phyloP scores from a whole-genome alignment of 768 basidiomycete species.

The Tricholoma sp. region DNA sequence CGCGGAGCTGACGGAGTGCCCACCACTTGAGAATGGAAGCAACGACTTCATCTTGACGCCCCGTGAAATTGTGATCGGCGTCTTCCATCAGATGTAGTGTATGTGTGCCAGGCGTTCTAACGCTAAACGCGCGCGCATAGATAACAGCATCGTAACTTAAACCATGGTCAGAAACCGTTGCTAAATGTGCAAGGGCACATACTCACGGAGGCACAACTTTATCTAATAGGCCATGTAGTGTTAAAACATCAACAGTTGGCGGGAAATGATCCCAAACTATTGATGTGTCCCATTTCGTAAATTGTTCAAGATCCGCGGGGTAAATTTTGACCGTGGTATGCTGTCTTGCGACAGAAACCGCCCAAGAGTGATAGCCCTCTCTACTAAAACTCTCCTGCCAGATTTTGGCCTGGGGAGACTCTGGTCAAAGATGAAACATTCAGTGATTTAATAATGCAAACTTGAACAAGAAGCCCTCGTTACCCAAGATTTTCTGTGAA shows the following conservation, averaged over 20 bases:
- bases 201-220: constrained; percentile 65
- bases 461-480: constrained; percentile 9
- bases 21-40: constrained; percentile 68
- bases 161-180: background rate
- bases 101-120: constrained; percentile 61
- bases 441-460: constrained; percentile 3
- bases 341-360: constrained; percentile 62
- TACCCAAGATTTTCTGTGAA: constrained; percentile 41
- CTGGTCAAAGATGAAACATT: constrained; percentile 19
- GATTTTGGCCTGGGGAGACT: constrained; percentile 22
- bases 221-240: constrained; percentile 72
- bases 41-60: constrained; percentile 63
- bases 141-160: constrained; percentile 67
- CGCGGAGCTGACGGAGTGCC: constrained; percentile 37
- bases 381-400: constrained; percentile 49
- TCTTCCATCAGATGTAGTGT: constrained; percentile 64
- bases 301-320: constrained; percentile 55
- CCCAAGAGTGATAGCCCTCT: constrained; percentile 60
- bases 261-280: constrained; percentile 71
- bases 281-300: constrained; percentile 61
- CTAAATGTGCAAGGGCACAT: background rate
- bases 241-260: constrained; percentile 56
- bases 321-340: constrained; percentile 45
- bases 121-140: constrained; percentile 56
- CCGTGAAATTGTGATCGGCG: constrained; percentile 77